Percentiles rank a stretch among this genome's conserved stretches.
phyloP scores from a whole-genome alignment of 2,329 filamentous ascomycete species.

The Fusarium denticulatum region DNA sequence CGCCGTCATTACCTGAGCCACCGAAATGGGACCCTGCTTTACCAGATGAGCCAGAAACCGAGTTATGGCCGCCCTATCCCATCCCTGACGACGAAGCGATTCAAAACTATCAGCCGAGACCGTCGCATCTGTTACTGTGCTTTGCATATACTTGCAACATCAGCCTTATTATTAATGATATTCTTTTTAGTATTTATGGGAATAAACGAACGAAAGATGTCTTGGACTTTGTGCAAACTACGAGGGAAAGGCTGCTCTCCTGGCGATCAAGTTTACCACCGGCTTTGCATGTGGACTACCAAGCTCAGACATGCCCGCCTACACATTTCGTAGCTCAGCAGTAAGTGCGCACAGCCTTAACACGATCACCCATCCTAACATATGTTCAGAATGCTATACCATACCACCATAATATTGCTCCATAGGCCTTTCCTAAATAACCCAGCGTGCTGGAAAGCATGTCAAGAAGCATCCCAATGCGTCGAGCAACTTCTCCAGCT shows the following conservation, averaged over 20 bases:
- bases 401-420: not conserved
- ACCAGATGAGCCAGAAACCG: not conserved
- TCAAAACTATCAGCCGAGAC: not conserved
- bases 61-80: not conserved
- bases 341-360: not conserved
- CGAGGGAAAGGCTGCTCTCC: not conserved
- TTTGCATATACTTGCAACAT: constrained; percentile 2
- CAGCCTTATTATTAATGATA: not conserved
- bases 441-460: not conserved
- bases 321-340: constrained; percentile 1
- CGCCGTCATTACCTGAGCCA: not conserved
- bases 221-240: not conserved
- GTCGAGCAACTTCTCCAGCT: not conserved
- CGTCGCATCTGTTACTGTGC: not conserved
- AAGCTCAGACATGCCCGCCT: not conserved
- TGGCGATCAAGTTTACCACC: not conserved
- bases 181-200: not conserved
- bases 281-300: not conserved
- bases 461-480: not conserved
- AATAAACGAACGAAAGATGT: not conserved
- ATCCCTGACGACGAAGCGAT: not conserved
- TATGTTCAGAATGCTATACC: not conserved
- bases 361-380: not conserved
- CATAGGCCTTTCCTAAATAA: not conserved
- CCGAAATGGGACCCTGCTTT: not conserved